Evolutionary conservation across 1,139 yeast species (phyloP), one percentile per base, ranked within the genome.

Genomic region (Scheffersomyces stambukii): DNA sequence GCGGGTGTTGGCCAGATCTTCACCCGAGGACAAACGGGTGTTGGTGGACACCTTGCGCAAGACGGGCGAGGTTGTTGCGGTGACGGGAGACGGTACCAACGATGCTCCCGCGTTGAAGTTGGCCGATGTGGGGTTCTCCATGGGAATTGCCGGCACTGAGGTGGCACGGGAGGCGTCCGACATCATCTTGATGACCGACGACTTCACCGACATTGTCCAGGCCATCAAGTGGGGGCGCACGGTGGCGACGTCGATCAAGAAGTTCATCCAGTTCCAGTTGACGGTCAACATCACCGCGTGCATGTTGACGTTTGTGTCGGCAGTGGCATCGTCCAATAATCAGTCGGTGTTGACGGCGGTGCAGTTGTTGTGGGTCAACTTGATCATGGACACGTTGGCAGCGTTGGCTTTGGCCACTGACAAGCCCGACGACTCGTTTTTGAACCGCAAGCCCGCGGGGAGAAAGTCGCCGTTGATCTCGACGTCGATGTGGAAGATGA

Each of bases 211-310:
- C 32, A 91, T 91, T 54, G 97, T 91, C 29, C 86, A 86, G 56
- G 99, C 98, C n/a, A 85, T 91, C 50, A 85, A 86, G 60, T 93
- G 98, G 98, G 99, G 99, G 34, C 77, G 99, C 57, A 89, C 97
- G 31, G 98, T 93, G 38, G 83, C 95, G 12, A 81, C 82, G 19
- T 88, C 97, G 2, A 94, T 91, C 50, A 86, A 88, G 57, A 91
- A 91, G 57, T 91, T 91, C 51, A 80, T 91, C 52, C 98, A 89
- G 60, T 91, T 91, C 57, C 98, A 91, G 59, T 69, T 91, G 45
- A 91, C 98, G 3, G 99, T 91, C 33, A 93, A 91, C 50, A 75
- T 91, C 31, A 91, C 98, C 22, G 99, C 99, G 11, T 96, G 93
- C 43, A 68, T 84, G 4, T 70, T 91, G 41, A 89, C 98, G 0